Evolutionary conservation across 2,329 filamentous ascomycete genomes (phyloP).

Genomic region (Paracamarosporium sp.): DNA sequence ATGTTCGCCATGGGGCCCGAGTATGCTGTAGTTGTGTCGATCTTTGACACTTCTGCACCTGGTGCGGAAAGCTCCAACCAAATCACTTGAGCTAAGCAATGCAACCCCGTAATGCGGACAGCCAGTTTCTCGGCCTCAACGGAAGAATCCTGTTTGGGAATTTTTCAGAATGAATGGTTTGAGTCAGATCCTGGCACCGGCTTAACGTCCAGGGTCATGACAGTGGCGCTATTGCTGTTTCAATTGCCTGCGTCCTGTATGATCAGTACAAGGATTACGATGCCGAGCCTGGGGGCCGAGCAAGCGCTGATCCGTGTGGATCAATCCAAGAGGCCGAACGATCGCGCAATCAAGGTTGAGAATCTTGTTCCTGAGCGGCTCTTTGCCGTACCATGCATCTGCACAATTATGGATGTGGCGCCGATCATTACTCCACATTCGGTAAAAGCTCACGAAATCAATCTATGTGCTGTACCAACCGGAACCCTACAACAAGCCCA

Average conservation of each 20-base stretch:
- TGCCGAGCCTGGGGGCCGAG: not conserved
- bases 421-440: constrained; percentile 5
- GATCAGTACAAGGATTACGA: constrained; percentile 1
- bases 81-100: not conserved
- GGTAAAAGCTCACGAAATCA: constrained; percentile 5
- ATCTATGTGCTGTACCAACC: constrained; percentile 6
- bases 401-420: constrained; percentile 4
- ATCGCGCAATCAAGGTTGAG: not conserved
- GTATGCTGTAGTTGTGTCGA: constrained; percentile 4
- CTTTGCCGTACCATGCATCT: constrained; percentile 1
- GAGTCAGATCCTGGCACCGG: not conserved
- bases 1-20: constrained; percentile 1
- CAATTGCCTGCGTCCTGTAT: not conserved
- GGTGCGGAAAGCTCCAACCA: not conserved
- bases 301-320: constrained; percentile 4
- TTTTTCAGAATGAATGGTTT: not conserved
- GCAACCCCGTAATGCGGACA: constrained; percentile 7
- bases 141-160: constrained; percentile 1
- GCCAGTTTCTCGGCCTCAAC: not conserved
- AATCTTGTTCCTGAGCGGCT: constrained; percentile 9
- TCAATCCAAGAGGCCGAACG: not conserved
- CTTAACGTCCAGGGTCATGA: not conserved
- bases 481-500: not conserved
- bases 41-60: constrained; percentile 2
- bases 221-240: constrained; percentile 1